Conservation (phyloP, 2,329 filamentous ascomycete genomes). For the Talaromyces sp. region DNA sequence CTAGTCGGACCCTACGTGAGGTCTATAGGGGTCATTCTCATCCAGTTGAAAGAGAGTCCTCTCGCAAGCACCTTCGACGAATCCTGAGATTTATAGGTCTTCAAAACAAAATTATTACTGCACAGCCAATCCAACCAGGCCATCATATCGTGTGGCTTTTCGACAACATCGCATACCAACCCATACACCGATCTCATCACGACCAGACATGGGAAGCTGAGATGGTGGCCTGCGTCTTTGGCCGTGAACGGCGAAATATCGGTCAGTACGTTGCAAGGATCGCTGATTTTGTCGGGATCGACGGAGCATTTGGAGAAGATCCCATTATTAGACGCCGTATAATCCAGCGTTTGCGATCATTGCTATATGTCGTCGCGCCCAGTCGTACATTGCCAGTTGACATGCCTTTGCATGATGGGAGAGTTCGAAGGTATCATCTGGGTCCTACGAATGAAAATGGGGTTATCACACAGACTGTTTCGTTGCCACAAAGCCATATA, state of each 20-base stretch:
- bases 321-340: constrained; percentile 63
- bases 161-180: constrained; percentile 80
- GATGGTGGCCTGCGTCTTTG: constrained; percentile 79
- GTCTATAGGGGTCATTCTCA: neutral
- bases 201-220: constrained; percentile 69
- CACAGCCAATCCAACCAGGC: constrained; percentile 50
- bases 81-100: constrained; percentile 23
- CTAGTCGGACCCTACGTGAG: neutral
- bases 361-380: constrained; percentile 73
- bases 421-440: constrained; percentile 52
- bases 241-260: constrained; percentile 65
- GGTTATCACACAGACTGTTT: constrained; percentile 64
- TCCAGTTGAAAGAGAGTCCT: neutral
- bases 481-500: constrained; percentile 41
- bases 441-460: constrained; percentile 72
- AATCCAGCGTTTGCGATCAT: constrained; percentile 58
- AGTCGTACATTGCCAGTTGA: constrained; percentile 64
- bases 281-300: constrained; percentile 66
- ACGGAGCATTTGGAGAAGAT: constrained; percentile 52
- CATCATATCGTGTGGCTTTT: constrained; percentile 80
- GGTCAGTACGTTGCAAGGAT: constrained; percentile 69
- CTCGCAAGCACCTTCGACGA: neutral
- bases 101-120: constrained; percentile 55
- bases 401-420: constrained; percentile 42
- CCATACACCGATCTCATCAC: constrained; percentile 32